Base-by-base conservation (phyloP, 2,329 filamentous ascomycete species). In the Ophiostoma quercus region DNA sequence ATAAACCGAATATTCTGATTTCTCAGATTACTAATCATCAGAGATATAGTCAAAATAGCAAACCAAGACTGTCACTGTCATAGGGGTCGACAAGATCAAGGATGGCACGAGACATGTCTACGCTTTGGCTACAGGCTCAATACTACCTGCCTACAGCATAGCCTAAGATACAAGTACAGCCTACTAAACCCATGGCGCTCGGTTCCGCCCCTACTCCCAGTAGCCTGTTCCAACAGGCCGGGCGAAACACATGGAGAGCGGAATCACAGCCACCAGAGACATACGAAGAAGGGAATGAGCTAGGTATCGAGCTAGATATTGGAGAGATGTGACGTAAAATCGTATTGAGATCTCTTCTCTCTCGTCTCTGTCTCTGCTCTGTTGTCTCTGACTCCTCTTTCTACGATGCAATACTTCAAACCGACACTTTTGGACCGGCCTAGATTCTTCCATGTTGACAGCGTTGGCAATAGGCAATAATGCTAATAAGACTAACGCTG, bases 201-300 rank as follows among this genome's bases (percentile, higher is more conserved):
- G 57, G 57, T 62, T 62, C 57, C 57, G 57, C 57, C 57, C 51
- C 57, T 62, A 62, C 57, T 32, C 57, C 57, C 25, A 62, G 25
- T 62, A 62, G 57, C 14, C 25, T 32, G 57, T 32, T 62, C 57
- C 57, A 62, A 62, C 57, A 14, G 25, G 25, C 25, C 57, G 37
- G 54, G 37, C 29, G 34, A 39, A 32, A 68, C 39, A 41, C 51
- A 60, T 62, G 47, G 67, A 25, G 57, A 32, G 57, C 57, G 57
- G 57, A 62, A 60, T 60, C 8, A 29, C 3, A 32, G 25, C 57
- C 57, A 60, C 9, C 51, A 41, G 39, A 41, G 39, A 41, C 39
- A 41, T 41, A 14, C 11, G 11, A 41, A 22, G 8, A 14, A 57
- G 16, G 51, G 8, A 22, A n/a, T 3, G 22, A 57, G 51, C 43